Evolutionary conservation across 176 grass and related monocot species (phyloP).

Genomic region (Zoysia pacifica): DNA sequence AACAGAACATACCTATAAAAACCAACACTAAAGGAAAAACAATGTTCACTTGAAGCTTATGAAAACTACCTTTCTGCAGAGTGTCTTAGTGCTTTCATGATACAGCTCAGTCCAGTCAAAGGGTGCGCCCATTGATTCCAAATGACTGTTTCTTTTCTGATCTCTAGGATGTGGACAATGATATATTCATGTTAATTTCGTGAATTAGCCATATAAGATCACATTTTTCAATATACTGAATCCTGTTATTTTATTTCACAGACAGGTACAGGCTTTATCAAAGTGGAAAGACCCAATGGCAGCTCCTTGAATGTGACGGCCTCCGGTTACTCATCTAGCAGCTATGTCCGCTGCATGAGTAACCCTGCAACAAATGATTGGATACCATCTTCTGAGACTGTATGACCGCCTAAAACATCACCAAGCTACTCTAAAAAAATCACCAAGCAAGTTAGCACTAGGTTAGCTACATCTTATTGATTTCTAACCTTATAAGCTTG

Average conservation of each 20-base stretch:
- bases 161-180: not conserved
- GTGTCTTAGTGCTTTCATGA: not conserved
- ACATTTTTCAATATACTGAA: not conserved
- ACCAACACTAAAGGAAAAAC: no score
- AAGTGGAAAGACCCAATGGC: conserved; percentile 54
- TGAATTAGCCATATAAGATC: not conserved
- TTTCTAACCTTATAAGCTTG: conserved; percentile 14
- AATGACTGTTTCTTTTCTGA: not conserved
- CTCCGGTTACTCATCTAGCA: conserved; percentile 34
- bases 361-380: conserved; percentile 93
- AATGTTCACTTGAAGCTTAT: no score
- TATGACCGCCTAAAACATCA: conserved; percentile 27
- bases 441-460: not conserved
- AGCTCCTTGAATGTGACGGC: conserved; percentile 29
- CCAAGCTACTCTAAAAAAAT: not conserved
- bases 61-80: no score
- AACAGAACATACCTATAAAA: no score
- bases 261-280: conserved; percentile 87
- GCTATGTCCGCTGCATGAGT: conserved; percentile 44
- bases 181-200: not conserved
- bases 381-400: conserved; percentile 70
- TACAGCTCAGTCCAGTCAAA: not conserved
- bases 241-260: conserved; percentile 26
- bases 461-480: not conserved
- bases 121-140: not conserved